Evolutionary conservation across 768 basidiomycete genomes (phyloP).

Genomic region (Mycena belliarum): DNA sequence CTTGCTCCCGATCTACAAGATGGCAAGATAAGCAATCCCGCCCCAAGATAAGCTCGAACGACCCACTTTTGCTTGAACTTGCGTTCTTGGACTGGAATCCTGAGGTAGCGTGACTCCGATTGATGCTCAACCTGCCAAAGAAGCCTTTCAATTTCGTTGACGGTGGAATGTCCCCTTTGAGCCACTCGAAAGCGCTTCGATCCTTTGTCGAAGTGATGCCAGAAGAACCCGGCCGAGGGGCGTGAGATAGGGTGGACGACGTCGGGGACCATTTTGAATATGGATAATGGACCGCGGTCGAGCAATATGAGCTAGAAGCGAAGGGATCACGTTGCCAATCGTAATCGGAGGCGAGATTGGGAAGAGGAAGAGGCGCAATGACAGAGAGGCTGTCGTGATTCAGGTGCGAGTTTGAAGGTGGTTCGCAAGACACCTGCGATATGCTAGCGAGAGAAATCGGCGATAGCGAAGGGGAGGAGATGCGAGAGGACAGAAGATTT

Average conservation of each 20-base stretch:
- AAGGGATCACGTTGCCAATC: conserved; percentile 18
- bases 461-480: too few relatives aligned
- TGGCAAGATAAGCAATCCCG: neutral
- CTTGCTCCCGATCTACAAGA: neutral
- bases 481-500: too few relatives aligned
- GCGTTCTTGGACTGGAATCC: conserved; percentile 6
- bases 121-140: conserved; percentile 9
- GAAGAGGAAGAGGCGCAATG: conserved; percentile 15
- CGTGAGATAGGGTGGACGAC: conserved; percentile 10
- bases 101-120: conserved; percentile 3
- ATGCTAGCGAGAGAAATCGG: too few relatives aligned
- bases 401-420: neutral
- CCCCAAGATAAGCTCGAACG: neutral
- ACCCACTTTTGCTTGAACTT: neutral
- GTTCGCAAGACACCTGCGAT: neutral
- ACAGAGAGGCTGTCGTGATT: conserved; percentile 7
- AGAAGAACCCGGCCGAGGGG: neutral
- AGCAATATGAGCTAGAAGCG: neutral
- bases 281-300: neutral
- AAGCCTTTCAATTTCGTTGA: conserved; percentile 11
- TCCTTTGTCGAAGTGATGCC: neutral
- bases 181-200: neutral
- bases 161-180: conserved; percentile 1
- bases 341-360: conserved; percentile 1
- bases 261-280: conserved; percentile 17